phyloP scores from a whole-genome alignment of 2,329 filamentous ascomycete genomes.

The Verticillium klebahnii region DNA sequence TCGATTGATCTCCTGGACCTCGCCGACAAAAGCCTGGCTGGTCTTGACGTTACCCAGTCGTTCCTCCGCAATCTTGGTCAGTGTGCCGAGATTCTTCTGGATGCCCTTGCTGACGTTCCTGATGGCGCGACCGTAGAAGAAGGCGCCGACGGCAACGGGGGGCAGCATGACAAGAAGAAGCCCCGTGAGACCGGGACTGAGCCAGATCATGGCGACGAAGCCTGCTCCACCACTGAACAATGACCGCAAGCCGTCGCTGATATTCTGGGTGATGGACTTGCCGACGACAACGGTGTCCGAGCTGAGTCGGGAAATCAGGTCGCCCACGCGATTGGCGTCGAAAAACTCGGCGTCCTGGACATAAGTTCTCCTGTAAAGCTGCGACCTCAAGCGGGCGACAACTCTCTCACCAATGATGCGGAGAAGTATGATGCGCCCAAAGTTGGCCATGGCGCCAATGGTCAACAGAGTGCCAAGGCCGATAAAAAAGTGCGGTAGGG shows the following conservation, averaged over 20 bases:
- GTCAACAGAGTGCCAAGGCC: constrained; percentile 73
- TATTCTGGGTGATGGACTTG: constrained; percentile 96
- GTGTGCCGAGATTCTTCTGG: constrained; percentile 84
- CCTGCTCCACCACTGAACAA: constrained; percentile 87
- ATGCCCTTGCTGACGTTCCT: constrained; percentile 87
- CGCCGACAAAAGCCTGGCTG: constrained; percentile 91
- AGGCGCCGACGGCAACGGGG: constrained; percentile 82
- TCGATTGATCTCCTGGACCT: constrained; percentile 81
- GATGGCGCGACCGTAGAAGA: constrained; percentile 86
- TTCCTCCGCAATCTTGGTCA: constrained; percentile 98
- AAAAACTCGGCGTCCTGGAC: constrained; percentile 99
- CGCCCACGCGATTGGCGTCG: constrained; percentile 93
- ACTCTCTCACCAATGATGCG: constrained; percentile 94
- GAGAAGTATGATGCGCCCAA: constrained; percentile 86
- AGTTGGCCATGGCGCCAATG: constrained; percentile 84
- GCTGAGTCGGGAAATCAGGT: constrained; percentile 90
- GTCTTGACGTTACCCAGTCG: constrained; percentile 95
- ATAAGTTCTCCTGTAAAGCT: constrained; percentile 86
- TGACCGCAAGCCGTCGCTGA: constrained; percentile 91
- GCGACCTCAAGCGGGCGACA: constrained; percentile 81
- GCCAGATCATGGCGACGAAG: constrained; percentile 91
- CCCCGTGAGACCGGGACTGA: constrained; percentile 84
- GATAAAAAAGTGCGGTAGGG: constrained; percentile 82
- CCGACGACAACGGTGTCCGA: constrained; percentile 97
- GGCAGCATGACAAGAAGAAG: constrained; percentile 84